phyloP scores from a whole-genome alignment of 208 protist genomes.

The Phytomonas sp. region DNA sequence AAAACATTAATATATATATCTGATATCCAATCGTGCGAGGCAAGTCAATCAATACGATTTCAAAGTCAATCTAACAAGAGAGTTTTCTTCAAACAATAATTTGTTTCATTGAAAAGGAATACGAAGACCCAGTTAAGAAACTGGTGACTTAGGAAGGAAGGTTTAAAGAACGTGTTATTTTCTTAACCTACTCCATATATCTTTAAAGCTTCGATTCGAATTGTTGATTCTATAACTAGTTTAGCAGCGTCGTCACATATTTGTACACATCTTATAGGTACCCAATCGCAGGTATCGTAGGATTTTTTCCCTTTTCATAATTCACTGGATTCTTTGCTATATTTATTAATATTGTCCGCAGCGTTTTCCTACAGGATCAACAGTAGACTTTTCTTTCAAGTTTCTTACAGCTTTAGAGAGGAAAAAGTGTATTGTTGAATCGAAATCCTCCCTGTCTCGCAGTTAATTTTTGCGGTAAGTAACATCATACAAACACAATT shows the following conservation, averaged over 20 bases:
- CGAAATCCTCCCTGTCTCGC: not conserved
- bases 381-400: not conserved
- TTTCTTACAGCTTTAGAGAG: not conserved
- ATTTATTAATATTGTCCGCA: not conserved
- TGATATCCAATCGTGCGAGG: not conserved
- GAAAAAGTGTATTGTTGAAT: not conserved
- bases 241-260: not conserved
- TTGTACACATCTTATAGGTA: not conserved
- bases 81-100: not conserved
- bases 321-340: constrained; percentile 8
- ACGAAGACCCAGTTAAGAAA: not conserved
- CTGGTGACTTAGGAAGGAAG: not conserved
- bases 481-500: not conserved
- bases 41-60: not conserved
- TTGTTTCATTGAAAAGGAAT: not conserved
- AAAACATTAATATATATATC: not conserved
- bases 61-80: not conserved
- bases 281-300: not conserved
- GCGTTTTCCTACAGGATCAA: not conserved
- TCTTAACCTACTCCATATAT: not conserved
- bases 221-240: not conserved
- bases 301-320: constrained; percentile 11
- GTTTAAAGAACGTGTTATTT: not conserved
- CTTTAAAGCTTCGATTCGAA: not conserved
- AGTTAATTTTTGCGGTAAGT: constrained; percentile 1